Base-by-base conservation (phyloP, 371 early-diverging fungal genomes). In the Mortierella sp. region DNA sequence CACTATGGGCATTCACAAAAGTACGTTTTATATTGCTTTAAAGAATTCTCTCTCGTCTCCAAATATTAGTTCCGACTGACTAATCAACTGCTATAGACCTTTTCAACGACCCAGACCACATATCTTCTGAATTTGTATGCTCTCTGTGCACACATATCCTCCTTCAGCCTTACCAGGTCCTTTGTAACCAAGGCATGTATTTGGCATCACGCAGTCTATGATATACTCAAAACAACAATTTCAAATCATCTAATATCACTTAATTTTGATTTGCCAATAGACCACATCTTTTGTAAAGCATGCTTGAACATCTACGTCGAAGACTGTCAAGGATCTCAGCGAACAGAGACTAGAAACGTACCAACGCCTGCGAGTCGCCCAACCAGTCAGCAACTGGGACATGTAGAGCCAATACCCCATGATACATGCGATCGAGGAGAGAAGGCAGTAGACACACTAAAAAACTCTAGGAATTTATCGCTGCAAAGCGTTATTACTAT, bases 271-370 rank as follows among this genome's bases (percentile, higher is more conserved):
- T 45, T 61, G 9, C 15, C 22, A 1, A 19, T 32, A 70, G 81
- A 80, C 68, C 81, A 80, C 32, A 49, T 80, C 53, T 80, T 80
- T 61, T 80, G 81, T 26, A 66, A 71, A 43, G 67, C 64, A 7
- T 80, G 81, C 43, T 40, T 80, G 40, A 43, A 32, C 37, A 60
- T 34, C 51, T 80, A 75, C 26, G 37, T 80, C 19, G 45, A 70
- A 1, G 55, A 64, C 32, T 34, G 7, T 26, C 64, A 45, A 53
- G 58, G 23, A 13, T 49, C 15, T 29, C 43, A 53, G 6, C 68
- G 22, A 45, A 45, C 8, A 45, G 61, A 45, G 2, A 2, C 17
- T 57, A 10, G n/a, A 57, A 57, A 34, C 13, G 19, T 1, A 23
- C n/a, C 32, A 57, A 10, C 58, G 5, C 10, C n/a, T 19, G 2